Evolutionary conservation across 495 filamentous ascomycete genomes (phyloP).

Genomic region (Neurospora africana): DNA sequence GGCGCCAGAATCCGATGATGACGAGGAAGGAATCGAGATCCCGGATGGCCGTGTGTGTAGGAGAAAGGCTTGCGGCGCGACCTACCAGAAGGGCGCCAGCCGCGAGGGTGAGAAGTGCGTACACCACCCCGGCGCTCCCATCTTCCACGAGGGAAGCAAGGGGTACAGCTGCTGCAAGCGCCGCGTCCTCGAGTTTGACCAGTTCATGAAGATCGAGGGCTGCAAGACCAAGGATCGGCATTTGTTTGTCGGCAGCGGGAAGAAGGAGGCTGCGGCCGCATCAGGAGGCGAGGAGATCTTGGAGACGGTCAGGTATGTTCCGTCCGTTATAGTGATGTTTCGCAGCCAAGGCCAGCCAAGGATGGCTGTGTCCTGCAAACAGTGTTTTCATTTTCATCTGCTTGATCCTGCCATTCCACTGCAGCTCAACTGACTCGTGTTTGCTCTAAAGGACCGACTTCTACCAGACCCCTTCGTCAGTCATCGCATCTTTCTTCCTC

Average conservation of each 20-base stretch:
- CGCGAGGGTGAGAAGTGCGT: conserved; percentile 70
- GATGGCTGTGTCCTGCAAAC: conserved; percentile 18
- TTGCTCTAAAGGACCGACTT: conserved; percentile 61
- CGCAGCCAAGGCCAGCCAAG: conserved; percentile 23
- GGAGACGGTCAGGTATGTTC: conserved; percentile 57
- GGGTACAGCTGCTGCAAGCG: conserved; percentile 96
- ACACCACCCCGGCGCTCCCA: conserved; percentile 73
- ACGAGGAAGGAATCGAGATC: conserved; percentile 64
- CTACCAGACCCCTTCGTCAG: conserved; percentile 78
- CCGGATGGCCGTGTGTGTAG: conserved; percentile 65
- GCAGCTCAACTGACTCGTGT: conserved; percentile 7
- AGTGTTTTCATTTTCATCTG: conserved; percentile 8
- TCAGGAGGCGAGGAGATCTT: conserved; percentile 46
- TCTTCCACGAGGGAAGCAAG: conserved; percentile 97
- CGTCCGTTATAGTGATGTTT: conserved; percentile 3
- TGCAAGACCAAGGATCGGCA: conserved; percentile 75
- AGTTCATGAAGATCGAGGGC: conserved; percentile 91
- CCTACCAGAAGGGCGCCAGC: conserved; percentile 47
- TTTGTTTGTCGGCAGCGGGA: conserved; percentile 75
- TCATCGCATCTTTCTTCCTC: conserved; percentile 86
- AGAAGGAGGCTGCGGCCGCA: conserved; percentile 39
- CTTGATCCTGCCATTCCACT: conserved; percentile 1
- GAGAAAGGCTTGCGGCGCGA: conserved; percentile 58
- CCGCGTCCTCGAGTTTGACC: conserved; percentile 90
- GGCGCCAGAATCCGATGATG: conserved; percentile 72